Base-by-base conservation (phyloP, 2,329 filamentous ascomycete genomes). In the Colletotrichum orbiculare region DNA sequence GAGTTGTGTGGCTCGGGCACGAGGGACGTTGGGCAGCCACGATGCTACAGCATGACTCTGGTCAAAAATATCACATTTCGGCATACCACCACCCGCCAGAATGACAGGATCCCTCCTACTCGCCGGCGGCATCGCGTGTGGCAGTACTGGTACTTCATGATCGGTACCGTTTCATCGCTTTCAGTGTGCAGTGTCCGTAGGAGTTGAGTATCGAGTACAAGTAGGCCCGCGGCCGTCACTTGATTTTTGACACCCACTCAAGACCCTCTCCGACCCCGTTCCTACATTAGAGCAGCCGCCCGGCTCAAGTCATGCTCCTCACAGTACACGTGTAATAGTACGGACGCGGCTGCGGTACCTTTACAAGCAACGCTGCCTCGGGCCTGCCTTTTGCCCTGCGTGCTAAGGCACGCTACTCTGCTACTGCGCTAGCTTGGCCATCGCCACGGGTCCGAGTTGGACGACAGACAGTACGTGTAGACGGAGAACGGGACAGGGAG, bases 261-360 rank as follows among this genome's bases (percentile, higher is more conserved):
- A 39, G 47, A 56, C 62, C 62, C 58, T 48, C 37, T 56, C 43
- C 4, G 46, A 41, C 62, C 62, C 62, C 62, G 62, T 65, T 65
- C 62, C 58, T 62, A 62, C 62, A 65, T 65, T 62, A 61, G 47
- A 62, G 15, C 47, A 62, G 38, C 62, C 52, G 46, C 58, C 37
- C 52, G 50, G 53, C 47, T 47, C 60, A 64, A 45, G 55, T 54
- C 35, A 25, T 64, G 34, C 42, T 11, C 47, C 46, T 5, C 17
- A 17, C 17, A 17, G 17, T 17, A 17, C 17, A 17, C 17, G 17
- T 25, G 4, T 25, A 4, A 25, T 5, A 25, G 4, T 25, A 25
- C 25, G 25, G 25, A 4, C 25, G 25, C 25, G 25, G 25, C 25
- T 25, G 25, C 4, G 25, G 25, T 5, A 25, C 25, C 4, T 4